Evolutionary conservation across 805 yeast species (phyloP), one percentile per base, ranked within the genome.

Genomic region (Wickerhamiella australiensis): DNA sequence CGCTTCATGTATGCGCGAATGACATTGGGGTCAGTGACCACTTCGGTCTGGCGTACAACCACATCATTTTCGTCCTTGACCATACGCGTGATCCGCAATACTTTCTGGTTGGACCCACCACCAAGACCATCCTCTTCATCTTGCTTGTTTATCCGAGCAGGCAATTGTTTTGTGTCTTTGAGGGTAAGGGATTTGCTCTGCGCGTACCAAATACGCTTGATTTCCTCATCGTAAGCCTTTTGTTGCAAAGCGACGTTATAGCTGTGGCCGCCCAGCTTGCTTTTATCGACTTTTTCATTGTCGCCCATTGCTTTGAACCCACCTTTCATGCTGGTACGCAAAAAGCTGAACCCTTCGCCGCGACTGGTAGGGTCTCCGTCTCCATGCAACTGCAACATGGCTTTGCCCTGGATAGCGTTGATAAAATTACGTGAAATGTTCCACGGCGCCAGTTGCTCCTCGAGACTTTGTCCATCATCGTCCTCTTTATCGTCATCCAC

Each of bases 291-390:
- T 49, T 62, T 62, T 12, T 68, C 71, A 33, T 65, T 68, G n/a
- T 50, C 52, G 21, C 46, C 62, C n/a, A 68, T 54, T 6, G 74
- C 68, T 29, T 69, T 67, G 65, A 90, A 90, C 1, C 95, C 95
- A 60, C 94, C 95, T 65, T 90, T 92, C 85, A 90, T 94, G 0
- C 96, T 85, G 0, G 96, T 84, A 56, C 88, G 76, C 57, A 88
- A 71, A 56, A 90, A 83, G 8, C 95, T 85, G 56, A 84, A 84
- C 0, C 90, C 95, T 55, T 85, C 83, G 2, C 95, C 92, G 54
- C 84, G 78, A 21, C 94, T 95, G 0, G 95, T 79, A 1, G 95
- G 94, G 63, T 92, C 97, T 45, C 97, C 97, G 49, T 81, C 88
- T 12, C 96, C 96, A 61, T 85, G 85, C 22, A 92, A 76, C 61